Conservation (phyloP, 805 yeast species). For the Isabelozyma gotoi region DNA sequence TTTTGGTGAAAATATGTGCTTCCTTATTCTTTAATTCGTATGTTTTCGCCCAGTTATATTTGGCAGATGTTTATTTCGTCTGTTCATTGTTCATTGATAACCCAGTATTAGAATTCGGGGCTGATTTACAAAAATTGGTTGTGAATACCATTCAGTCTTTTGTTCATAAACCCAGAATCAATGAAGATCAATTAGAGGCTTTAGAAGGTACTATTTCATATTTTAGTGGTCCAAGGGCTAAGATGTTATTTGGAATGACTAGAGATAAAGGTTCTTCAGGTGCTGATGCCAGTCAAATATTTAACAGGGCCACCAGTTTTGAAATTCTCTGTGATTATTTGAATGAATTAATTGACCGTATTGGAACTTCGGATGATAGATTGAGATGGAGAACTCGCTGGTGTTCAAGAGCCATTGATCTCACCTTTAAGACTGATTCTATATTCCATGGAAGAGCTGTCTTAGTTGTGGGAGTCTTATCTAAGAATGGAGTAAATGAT, state of each 20-base stretch:
- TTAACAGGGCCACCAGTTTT: conserved; percentile 45
- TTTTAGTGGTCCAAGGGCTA: conserved; percentile 62
- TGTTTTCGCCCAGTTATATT: conserved; percentile 56
- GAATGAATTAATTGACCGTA: conserved; percentile 49
- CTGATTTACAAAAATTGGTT: conserved; percentile 57
- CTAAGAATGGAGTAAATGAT: conserved; percentile 63
- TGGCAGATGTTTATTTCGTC: conserved; percentile 71
- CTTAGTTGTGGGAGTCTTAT: conserved; percentile 66
- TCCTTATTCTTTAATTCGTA: conserved; percentile 71
- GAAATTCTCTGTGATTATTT: conserved; percentile 60
- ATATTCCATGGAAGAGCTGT: conserved; percentile 68
- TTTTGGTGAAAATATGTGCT: conserved; percentile 61
- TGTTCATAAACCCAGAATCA: conserved; percentile 53
- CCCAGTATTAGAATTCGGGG: conserved; percentile 55
- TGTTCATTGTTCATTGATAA: conserved; percentile 60
- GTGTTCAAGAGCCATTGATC: conserved; percentile 62
- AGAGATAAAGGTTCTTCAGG: conserved; percentile 47
- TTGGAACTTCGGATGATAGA: conserved; percentile 47
- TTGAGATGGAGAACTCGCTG: conserved; percentile 64
- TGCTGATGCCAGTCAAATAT: conserved; percentile 32
- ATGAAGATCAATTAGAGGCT: conserved; percentile 31
- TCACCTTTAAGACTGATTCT: conserved; percentile 56
- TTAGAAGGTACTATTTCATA: conserved; percentile 49
- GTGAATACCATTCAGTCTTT: conserved; percentile 72
- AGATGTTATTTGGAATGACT: conserved; percentile 67